phyloP scores from a whole-genome alignment of 331 rosid species.

The Pyracantha coccinea region DNA sequence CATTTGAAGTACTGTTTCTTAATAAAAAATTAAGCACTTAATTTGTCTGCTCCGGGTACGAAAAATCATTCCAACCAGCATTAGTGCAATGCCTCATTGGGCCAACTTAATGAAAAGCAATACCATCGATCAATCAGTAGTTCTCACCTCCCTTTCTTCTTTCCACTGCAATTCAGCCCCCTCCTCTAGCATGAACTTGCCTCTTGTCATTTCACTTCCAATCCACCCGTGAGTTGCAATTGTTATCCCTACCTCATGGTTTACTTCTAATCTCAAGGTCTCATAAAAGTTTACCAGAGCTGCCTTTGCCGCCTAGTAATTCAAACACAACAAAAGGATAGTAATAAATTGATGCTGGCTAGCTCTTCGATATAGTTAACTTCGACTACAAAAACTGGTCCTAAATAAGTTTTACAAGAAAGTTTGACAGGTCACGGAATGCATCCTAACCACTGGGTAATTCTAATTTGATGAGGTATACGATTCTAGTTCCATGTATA shows the following conservation, averaged over 20 bases:
- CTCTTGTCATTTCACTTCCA: slow-evolving; percentile 68
- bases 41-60: neutral
- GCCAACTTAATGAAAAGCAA: neutral
- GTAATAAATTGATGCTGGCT: neutral
- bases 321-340: neutral
- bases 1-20: neutral
- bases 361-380: neutral
- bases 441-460: neutral
- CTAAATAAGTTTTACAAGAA: neutral
- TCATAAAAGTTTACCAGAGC: slow-evolving; percentile 81
- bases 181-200: slow-evolving; percentile 80
- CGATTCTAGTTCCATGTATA: neutral
- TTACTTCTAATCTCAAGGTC: slow-evolving; percentile 74
- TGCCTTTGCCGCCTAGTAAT: slow-evolving; percentile 62
- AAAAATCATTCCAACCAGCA: neutral
- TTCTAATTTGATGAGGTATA: neutral
- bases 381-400: neutral
- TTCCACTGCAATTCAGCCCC: slow-evolving; percentile 92
- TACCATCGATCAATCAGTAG: neutral
- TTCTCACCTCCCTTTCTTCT: slow-evolving; percentile 71
- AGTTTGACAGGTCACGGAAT: neutral
- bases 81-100: neutral
- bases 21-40: neutral
- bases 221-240: slow-evolving; percentile 91
- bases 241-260: slow-evolving; percentile 67